Conservation (phyloP, 345 rosid genomes). For the Chamaenerion angustifolium region DNA sequence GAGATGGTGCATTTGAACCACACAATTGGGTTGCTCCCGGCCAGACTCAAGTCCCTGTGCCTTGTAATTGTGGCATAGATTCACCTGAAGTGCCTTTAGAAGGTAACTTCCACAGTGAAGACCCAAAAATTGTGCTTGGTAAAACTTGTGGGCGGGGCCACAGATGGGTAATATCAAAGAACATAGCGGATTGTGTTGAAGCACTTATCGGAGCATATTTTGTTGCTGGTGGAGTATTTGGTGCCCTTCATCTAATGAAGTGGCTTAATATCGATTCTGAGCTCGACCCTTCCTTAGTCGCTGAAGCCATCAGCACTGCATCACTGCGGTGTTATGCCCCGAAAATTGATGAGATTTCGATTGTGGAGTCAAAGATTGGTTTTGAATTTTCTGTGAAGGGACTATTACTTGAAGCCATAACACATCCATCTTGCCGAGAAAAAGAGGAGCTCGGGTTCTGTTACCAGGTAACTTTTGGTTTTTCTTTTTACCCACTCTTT, state of each 20-base stretch:
- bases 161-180: slow-evolving; percentile 76
- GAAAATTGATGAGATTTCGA: slow-evolving; percentile 26
- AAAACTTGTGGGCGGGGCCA: slow-evolving; percentile 69
- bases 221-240: slow-evolving; percentile 48
- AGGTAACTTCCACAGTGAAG: slow-evolving; percentile 35
- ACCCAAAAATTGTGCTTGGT: slow-evolving; percentile 34
- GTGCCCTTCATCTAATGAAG: slow-evolving; percentile 54
- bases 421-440: slow-evolving; percentile 48
- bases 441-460: slow-evolving; percentile 24
- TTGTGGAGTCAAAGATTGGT: slow-evolving; percentile 49
- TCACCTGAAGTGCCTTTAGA: slow-evolving; percentile 64
- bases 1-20: slow-evolving; percentile 71
- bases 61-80: slow-evolving; percentile 57
- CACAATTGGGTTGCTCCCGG: slow-evolving; percentile 94
- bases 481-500: background rate
- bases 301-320: slow-evolving; percentile 33
- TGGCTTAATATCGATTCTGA: slow-evolving; percentile 61
- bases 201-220: slow-evolving; percentile 75
- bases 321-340: slow-evolving; percentile 33
- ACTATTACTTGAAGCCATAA: slow-evolving; percentile 69
- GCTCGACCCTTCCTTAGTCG: slow-evolving; percentile 27
- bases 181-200: slow-evolving; percentile 79
- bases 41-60: slow-evolving; percentile 38
- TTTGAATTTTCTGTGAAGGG: slow-evolving; percentile 48
- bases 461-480: slow-evolving; percentile 43